Evolutionary conservation across 2,329 filamentous ascomycete species (phyloP).

Genomic region (Epichloe uncinata): DNA sequence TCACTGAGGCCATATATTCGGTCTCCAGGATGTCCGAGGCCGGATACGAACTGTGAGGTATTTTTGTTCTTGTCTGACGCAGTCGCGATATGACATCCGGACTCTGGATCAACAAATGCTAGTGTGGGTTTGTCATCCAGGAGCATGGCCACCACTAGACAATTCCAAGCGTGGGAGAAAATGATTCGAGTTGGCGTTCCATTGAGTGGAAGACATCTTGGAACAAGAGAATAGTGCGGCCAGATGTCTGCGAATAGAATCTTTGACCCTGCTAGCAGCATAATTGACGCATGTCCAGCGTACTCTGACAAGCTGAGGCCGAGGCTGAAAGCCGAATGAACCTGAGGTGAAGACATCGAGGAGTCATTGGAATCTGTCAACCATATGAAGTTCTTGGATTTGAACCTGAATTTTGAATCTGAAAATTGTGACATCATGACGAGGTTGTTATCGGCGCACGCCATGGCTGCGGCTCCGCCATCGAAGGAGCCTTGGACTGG

Average conservation of each 20-base stretch:
- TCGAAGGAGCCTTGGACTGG: slow-evolving; percentile 13
- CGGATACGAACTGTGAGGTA: slow-evolving; percentile 35
- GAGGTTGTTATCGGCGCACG: slow-evolving; percentile 35
- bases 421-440: slow-evolving; percentile 28
- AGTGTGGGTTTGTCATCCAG: slow-evolving; percentile 32
- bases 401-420: slow-evolving; percentile 17
- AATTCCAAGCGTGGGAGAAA: slow-evolving; percentile 39
- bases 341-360: slow-evolving; percentile 30
- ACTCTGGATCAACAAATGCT: slow-evolving; percentile 42
- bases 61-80: slow-evolving; percentile 29
- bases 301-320: slow-evolving; percentile 24
- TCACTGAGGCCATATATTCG: slow-evolving; percentile 47
- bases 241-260: slow-evolving; percentile 42
- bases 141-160: slow-evolving; percentile 38
- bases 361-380: slow-evolving; percentile 35
- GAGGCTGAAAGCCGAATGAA: slow-evolving; percentile 35
- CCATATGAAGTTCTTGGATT: slow-evolving; percentile 34
- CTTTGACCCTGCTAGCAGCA: slow-evolving; percentile 35
- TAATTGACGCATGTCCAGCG: slow-evolving; percentile 27
- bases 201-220: slow-evolving; percentile 32
- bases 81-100: slow-evolving; percentile 36
- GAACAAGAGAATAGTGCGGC: slow-evolving; percentile 30
- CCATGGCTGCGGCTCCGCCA: slow-evolving; percentile 22
- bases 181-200: slow-evolving; percentile 39
- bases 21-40: slow-evolving; percentile 43